These are phyloP conservation scores for Adenanthera pavonina DNA, from an alignment of 306 rosid genomes.

Conservation along the genomic window DNA sequence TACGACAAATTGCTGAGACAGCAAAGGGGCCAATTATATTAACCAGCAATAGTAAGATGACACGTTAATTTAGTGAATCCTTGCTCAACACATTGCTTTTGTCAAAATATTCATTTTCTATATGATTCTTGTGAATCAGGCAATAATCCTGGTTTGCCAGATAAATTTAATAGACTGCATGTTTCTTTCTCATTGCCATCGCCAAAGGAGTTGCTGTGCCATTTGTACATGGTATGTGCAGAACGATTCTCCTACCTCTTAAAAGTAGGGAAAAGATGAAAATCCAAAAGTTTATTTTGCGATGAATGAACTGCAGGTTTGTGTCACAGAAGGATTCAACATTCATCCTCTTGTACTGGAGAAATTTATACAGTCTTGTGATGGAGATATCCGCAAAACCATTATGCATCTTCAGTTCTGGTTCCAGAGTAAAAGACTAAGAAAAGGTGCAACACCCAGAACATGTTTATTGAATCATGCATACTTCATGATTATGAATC, in stretches of 20 bases:
- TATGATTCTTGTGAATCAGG: conserved; percentile 60
- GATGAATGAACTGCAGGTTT: conserved; percentile 64
- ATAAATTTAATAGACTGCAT: conserved; percentile 53
- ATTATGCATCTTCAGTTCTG: conserved; percentile 91
- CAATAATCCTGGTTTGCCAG: conserved; percentile 63
- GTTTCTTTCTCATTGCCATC: conserved; percentile 70
- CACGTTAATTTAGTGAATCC: conserved; percentile 38
- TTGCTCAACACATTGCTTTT: conserved; percentile 26
- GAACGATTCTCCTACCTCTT: conserved; percentile 27
- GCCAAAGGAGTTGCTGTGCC: conserved; percentile 66
- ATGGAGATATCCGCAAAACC: conserved; percentile 81
- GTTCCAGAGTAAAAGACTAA: conserved; percentile 68
- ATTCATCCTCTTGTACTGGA: conserved; percentile 60
- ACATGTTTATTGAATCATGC: conserved; percentile 23
- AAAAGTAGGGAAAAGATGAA: conserved; percentile 21
- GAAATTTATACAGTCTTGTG: conserved; percentile 62
- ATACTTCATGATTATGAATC: conserved; percentile 15
- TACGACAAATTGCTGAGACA: conserved; percentile 75
- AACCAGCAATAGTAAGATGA: conserved; percentile 90
- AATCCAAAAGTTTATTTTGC: conserved; percentile 26
- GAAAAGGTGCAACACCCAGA: conserved; percentile 55
- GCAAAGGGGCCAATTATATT: conserved; percentile 87
- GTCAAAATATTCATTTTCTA: conserved; percentile 28
- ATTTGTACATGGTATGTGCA: conserved; percentile 67
- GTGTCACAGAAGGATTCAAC: conserved; percentile 64